These are phyloP conservation scores for Paxillus ammoniavirescens DNA, from an alignment of 768 basidiomycete genomes.

Conservation along the genomic window DNA sequence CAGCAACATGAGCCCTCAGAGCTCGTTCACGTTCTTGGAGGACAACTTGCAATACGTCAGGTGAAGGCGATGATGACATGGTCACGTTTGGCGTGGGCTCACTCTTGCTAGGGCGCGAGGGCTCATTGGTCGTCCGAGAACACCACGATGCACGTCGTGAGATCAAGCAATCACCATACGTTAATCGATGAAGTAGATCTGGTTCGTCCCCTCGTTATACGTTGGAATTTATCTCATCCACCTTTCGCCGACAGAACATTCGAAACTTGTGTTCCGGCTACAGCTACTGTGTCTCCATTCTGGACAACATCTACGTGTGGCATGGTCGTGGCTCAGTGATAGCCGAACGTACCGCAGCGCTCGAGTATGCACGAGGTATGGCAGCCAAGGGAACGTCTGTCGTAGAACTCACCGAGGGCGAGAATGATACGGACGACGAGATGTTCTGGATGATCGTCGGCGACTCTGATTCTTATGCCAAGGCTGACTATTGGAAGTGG, in stretches of 20 bases:
- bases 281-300: constrained; percentile 72
- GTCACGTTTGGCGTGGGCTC: not conserved
- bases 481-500: constrained; percentile 85
- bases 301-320: constrained; percentile 78
- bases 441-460: constrained; percentile 89
- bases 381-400: constrained; percentile 37
- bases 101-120: constrained; percentile 54
- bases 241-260: constrained; percentile 41
- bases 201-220: constrained; percentile 36
- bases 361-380: constrained; percentile 56
- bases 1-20: constrained; percentile 67
- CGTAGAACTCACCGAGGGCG: constrained; percentile 63
- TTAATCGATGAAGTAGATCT: constrained; percentile 73
- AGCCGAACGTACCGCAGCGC: constrained; percentile 59
- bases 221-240: constrained; percentile 2
- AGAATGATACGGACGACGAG: constrained; percentile 60
- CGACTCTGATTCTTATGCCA: constrained; percentile 64
- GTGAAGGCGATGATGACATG: constrained; percentile 34
- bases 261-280: constrained; percentile 81
- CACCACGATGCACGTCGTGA: constrained; percentile 77
- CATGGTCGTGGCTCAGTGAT: constrained; percentile 67
- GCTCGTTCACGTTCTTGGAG: constrained; percentile 64
- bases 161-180: constrained; percentile 47
- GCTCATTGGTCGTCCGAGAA: constrained; percentile 78
- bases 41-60: constrained; percentile 72